A percentile compares a stretch with the other conserved stretches of the same genome.
Conservation (phyloP, 495 filamentous ascomycete species). For the Aspergillus nanangensis region DNA sequence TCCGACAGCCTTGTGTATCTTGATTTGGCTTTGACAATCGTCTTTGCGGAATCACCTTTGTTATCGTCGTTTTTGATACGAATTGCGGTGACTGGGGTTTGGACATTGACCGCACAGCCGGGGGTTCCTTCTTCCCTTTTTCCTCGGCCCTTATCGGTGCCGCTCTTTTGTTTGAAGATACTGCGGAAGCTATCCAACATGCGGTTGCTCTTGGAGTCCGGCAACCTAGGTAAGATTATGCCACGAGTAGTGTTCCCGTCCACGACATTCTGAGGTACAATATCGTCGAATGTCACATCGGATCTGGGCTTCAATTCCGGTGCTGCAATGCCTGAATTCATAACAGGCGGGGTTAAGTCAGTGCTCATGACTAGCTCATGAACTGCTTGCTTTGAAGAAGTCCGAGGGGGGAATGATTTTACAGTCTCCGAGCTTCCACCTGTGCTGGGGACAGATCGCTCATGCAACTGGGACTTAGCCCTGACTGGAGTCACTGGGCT, state of each 20-base stretch:
- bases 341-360: too few species aligned
- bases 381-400: not conserved
- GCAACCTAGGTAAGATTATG: not conserved
- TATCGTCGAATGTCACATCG: conserved; percentile 8
- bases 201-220: conserved; percentile 8
- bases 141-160: conserved; percentile 7
- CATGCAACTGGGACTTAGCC: not conserved
- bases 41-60: conserved; percentile 2
- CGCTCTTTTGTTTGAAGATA: conserved; percentile 15
- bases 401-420: conserved; percentile 3
- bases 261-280: not conserved
- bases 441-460: not conserved
- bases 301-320: not conserved
- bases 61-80: not conserved
- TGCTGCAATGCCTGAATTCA: too few species aligned
- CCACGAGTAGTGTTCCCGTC: not conserved
- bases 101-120: not conserved
- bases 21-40: not conserved
- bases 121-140: conserved; percentile 2
- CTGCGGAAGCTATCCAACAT: conserved; percentile 15
- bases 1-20: conserved; percentile 8
- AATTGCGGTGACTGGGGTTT: not conserved
- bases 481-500: conserved; percentile 4
- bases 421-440: conserved; percentile 2
- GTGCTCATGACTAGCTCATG: too few species aligned